A percentile compares a stretch with the other conserved stretches of the same genome.
phyloP scores from a whole-genome alignment of 164 flowering plant species.

The Sedum album region DNA sequence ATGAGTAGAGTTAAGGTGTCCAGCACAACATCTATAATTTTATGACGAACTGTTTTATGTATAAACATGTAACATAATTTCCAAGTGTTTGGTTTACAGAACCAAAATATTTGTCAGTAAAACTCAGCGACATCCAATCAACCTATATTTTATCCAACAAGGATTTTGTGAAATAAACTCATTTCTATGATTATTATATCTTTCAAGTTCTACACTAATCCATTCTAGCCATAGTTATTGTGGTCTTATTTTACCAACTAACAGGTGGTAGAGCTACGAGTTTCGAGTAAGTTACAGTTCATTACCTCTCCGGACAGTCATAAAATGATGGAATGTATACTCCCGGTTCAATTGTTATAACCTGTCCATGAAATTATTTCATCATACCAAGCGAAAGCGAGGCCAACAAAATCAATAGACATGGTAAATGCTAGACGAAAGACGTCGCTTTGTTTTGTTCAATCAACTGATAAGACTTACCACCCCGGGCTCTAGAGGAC shows the following conservation, averaged over 20 bases:
- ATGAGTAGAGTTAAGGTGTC: background rate
- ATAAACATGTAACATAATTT: background rate
- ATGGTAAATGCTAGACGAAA: background rate
- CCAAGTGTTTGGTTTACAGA: background rate
- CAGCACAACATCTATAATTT: background rate
- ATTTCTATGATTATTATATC: too few species aligned
- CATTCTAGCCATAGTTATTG: background rate
- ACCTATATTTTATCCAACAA: background rate
- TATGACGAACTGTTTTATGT: background rate
- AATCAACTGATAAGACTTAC: constrained; percentile 33
- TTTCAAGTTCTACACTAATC: background rate
- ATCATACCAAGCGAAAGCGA: background rate
- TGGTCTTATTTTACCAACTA: background rate
- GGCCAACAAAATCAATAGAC: background rate
- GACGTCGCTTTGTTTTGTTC: background rate
- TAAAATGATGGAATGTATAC: constrained; percentile 62
- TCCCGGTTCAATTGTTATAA: constrained; percentile 96
- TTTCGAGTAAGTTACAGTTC: background rate
- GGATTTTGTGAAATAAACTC: background rate
- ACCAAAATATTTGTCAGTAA: too few species aligned
- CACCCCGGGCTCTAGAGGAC: constrained; percentile 85
- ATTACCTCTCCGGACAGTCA: constrained; percentile 56
- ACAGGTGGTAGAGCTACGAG: background rate
- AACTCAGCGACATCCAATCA: too few species aligned
- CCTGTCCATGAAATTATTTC: constrained; percentile 31